Percentiles rank a stretch among this genome's conserved stretches.
Conservation (phyloP, 805 yeast species). For the Barnettozyma sp. region DNA sequence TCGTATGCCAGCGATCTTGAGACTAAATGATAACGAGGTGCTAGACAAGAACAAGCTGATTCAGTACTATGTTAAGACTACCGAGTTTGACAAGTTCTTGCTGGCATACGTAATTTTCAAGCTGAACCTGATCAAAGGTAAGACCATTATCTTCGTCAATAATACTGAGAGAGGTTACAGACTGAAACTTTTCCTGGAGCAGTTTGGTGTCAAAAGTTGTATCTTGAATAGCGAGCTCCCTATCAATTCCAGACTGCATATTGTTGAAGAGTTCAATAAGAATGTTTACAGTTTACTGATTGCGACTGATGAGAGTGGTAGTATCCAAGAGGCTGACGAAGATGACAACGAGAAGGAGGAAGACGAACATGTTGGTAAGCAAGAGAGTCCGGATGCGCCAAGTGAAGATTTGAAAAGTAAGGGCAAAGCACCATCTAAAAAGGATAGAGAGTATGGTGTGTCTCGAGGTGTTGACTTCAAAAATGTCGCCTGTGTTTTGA, state of each 20-base stretch:
- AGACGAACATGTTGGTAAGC: constrained; percentile 7
- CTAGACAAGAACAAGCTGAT: constrained; percentile 50
- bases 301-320: constrained; percentile 88
- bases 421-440: constrained; percentile 30
- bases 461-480: constrained; percentile 95
- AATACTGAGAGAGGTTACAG: constrained; percentile 94
- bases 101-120: constrained; percentile 89
- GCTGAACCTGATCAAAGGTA: constrained; percentile 81
- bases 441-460: constrained; percentile 82
- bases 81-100: constrained; percentile 87
- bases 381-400: no score
- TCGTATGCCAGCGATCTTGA: constrained; percentile 72
- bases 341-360: constrained; percentile 27
- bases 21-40: constrained; percentile 64
- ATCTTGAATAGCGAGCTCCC: constrained; percentile 91
- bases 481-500: constrained; percentile 93
- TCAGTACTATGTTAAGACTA: constrained; percentile 81
- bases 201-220: constrained; percentile 86
- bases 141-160: constrained; percentile 84
- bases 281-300: constrained; percentile 80
- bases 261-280: constrained; percentile 91
- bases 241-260: constrained; percentile 84
- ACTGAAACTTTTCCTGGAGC: constrained; percentile 83
- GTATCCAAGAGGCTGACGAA: constrained; percentile 44
- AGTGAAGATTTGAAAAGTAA: constrained; percentile 6